A percentile compares a stretch with the other conserved stretches of the same genome.
Conservation (phyloP, 148 eudicot species). For the Diospyros lotus region DNA sequence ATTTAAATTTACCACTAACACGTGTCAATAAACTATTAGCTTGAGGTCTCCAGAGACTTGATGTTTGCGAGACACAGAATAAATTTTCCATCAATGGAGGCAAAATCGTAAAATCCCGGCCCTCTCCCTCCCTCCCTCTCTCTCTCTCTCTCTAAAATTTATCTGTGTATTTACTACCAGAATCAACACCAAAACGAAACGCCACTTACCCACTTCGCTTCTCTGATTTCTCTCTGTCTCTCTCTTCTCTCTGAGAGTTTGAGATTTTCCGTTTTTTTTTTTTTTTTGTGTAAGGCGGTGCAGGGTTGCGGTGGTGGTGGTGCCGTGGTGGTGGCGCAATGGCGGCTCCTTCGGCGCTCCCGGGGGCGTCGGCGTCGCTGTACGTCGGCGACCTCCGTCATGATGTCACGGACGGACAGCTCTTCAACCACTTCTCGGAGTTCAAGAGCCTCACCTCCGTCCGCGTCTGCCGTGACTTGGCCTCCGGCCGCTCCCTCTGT, state of each 20-base stretch:
- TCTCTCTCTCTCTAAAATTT: not conserved
- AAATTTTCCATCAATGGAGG: too few species aligned
- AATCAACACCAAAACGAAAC: conserved; percentile 23
- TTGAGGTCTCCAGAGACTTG: too few species aligned
- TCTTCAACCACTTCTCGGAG: conserved; percentile 56
- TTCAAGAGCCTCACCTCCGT: conserved; percentile 56
- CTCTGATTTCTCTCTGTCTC: conserved; percentile 5
- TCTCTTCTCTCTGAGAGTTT: not conserved
- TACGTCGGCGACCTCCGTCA: conserved; percentile 76
- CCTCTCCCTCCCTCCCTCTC: conserved; percentile 1
- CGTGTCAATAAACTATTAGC: too few species aligned
- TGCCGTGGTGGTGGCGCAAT: conserved; percentile 10
- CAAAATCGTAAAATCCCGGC: too few species aligned
- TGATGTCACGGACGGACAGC: conserved; percentile 43
- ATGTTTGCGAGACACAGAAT: too few species aligned
- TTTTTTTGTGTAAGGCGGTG: not conserved
- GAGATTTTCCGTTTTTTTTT: not conserved
- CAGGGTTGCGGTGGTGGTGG: not conserved
- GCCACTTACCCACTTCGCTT: conserved; percentile 5
- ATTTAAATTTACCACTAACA: too few species aligned
- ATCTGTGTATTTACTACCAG: conserved; percentile 1
- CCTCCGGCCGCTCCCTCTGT: conserved; percentile 61
- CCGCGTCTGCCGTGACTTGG: conserved; percentile 71
- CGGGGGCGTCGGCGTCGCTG: conserved; percentile 42
- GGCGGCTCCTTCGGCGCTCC: conserved; percentile 20